These are phyloP conservation scores for Kwoniella bestiolae DNA, from an alignment of 768 basidiomycete species.

Conservation along the genomic window DNA sequence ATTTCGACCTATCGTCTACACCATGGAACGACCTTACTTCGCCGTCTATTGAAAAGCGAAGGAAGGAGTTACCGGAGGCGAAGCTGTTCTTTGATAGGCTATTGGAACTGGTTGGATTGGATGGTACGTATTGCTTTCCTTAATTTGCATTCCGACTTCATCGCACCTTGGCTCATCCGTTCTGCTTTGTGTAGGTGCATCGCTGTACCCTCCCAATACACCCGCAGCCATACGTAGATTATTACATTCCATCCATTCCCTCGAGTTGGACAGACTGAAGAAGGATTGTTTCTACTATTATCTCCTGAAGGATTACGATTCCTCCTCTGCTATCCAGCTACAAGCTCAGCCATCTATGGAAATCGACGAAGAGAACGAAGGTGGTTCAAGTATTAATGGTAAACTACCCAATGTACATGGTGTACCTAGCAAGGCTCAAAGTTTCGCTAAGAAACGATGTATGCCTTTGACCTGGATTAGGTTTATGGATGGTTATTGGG, in stretches of 20 bases:
- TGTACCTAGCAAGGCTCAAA: slow-evolving; percentile 12
- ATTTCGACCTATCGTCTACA: slow-evolving; percentile 44
- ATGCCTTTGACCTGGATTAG: slow-evolving; percentile 44
- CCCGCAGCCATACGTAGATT: slow-evolving; percentile 40
- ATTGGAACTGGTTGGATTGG: slow-evolving; percentile 35
- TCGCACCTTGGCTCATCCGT: neutral
- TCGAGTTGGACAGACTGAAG: slow-evolving; percentile 43
- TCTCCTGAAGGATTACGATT: slow-evolving; percentile 40
- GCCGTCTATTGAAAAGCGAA: slow-evolving; percentile 16
- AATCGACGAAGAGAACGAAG: slow-evolving; percentile 22
- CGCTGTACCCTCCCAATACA: slow-evolving; percentile 44
- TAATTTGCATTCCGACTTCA: neutral
- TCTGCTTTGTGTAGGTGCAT: slow-evolving; percentile 15
- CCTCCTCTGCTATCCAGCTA: too few species aligned
- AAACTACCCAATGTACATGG: neutral
- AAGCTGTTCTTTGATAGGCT: slow-evolving; percentile 45
- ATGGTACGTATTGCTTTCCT: slow-evolving; percentile 29
- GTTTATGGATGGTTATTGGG: slow-evolving; percentile 52
- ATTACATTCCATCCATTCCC: slow-evolving; percentile 34
- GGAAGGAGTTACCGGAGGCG: slow-evolving; percentile 28
- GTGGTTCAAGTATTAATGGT: neutral
- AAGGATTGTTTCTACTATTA: slow-evolving; percentile 51
- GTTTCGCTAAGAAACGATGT: slow-evolving; percentile 42
- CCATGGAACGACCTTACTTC: slow-evolving; percentile 30
- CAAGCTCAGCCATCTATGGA: slow-evolving; percentile 17